Conservation (phyloP, 2,329 filamentous ascomycete species). For the Fusarium euwallaceae region DNA sequence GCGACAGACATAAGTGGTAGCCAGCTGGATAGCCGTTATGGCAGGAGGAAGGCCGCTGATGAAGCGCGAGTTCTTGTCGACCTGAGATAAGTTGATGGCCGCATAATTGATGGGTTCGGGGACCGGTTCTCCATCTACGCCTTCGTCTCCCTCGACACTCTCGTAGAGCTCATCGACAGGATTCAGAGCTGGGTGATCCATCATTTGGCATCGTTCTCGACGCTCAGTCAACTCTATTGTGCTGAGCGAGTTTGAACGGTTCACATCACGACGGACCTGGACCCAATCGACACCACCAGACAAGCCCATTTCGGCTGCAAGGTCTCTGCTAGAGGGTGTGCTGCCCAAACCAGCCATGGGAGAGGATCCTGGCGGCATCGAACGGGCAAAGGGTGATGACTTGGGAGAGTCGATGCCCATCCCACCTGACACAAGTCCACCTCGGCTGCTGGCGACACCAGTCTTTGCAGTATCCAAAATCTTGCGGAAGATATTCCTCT, state of each 20-base stretch:
- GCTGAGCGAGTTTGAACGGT: conserved; percentile 93
- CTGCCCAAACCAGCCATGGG: conserved; percentile 60
- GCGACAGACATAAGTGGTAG: conserved; percentile 92
- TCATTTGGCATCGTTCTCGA: conserved; percentile 91
- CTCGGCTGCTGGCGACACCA: conserved; percentile 88
- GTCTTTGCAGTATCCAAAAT: conserved; percentile 96
- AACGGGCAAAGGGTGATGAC: conserved; percentile 59
- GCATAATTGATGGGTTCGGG: conserved; percentile 85
- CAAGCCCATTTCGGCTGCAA: conserved; percentile 78
- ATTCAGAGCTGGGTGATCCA: conserved; percentile 89
- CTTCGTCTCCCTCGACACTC: conserved; percentile 90
- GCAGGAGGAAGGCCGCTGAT: conserved; percentile 85
- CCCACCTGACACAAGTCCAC: conserved; percentile 76
- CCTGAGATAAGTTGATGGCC: conserved; percentile 82
- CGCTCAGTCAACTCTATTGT: conserved; percentile 88
- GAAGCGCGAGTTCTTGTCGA: conserved; percentile 97
- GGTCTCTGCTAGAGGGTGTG: conserved; percentile 59
- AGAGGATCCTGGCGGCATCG: conserved; percentile 54
- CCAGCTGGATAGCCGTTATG: conserved; percentile 84
- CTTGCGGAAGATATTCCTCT: conserved; percentile 93
- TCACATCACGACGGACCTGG: conserved; percentile 95
- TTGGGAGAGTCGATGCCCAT: conserved; percentile 60
- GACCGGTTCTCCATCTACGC: conserved; percentile 86
- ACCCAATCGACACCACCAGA: conserved; percentile 84
- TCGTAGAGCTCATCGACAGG: conserved; percentile 91